Base-by-base conservation (phyloP, 805 yeast species). In the Ogataea salicorniae region DNA sequence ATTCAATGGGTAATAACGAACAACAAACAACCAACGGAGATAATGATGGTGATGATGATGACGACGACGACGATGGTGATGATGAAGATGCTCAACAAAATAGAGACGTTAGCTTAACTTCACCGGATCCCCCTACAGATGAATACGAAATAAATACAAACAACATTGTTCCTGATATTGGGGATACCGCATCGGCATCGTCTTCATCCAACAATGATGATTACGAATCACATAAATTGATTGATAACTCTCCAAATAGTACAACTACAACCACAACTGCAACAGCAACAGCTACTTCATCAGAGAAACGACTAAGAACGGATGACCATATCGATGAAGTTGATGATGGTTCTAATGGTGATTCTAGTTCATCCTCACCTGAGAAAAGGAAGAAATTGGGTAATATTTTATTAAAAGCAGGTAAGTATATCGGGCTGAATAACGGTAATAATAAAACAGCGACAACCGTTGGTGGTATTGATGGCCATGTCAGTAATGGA, bases 61-160 rank as follows among this genome's bases (percentile, higher is more conserved):
- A 43, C 45, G 74, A 70, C 38, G 70, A 63, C 13, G 73, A 63
- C 29, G 63, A 63, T 18, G 62, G 60, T n/a, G 69, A 63, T 29
- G 63, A 60, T 34, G 60, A 55, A 17, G 55, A 54, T 36, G 52
- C 47, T 17, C 37, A 37, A 9, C 58, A 50, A 13, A 55, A 46
- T 6, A 51, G 46, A 16, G 53, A 52, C 57, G 55, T 38, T 54
- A 51, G 55, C 48, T 43, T 53, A 15, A 54, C 57, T 22, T 54
- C 57, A 13, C 57, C 57, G 2, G 57, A 54, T 29, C 43, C 51
- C 7, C 57, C 53, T 5, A 50, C 43, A 16, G 53, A 48, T 18
- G 49, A 47, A 13, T 47, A 47, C 29, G 53, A 50, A 34, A 31
- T 36, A 14, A 40, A 39, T 34, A 43, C 43, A 8, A 43, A 38